Percentiles rank a stretch among this genome's conserved stretches.
Conservation (phyloP, 768 basidiomycete species). For the Leucogyrophana mollusca region DNA sequence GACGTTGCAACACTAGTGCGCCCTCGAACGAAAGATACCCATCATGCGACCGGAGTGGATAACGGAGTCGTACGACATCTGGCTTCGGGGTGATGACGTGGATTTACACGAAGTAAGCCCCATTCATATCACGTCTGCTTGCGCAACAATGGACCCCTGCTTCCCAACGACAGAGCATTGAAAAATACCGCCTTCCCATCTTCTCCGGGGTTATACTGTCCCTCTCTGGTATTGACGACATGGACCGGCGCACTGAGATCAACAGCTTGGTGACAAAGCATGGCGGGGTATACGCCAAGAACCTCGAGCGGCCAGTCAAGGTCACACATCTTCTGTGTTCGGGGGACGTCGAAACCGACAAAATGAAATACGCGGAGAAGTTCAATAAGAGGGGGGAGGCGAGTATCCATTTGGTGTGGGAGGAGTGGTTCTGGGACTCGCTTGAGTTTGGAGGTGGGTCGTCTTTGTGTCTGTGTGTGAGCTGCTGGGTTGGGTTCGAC, state of each 20-base stretch:
- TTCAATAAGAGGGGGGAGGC: conserved; percentile 71
- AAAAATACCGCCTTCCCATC: conserved; percentile 62
- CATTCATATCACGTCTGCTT: background rate
- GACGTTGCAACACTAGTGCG: conserved; percentile 54
- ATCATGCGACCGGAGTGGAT: conserved; percentile 83
- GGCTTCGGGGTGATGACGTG: conserved; percentile 81
- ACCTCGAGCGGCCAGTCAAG: conserved; percentile 71
- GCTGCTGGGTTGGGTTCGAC: background rate
- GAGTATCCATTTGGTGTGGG: conserved; percentile 81
- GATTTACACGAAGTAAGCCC: conserved; percentile 57
- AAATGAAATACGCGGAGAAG: conserved; percentile 77
- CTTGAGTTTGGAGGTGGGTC: conserved; percentile 70
- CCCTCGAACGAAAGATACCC: conserved; percentile 75
- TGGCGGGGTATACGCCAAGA: conserved; percentile 71
- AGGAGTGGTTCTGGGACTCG: conserved; percentile 97
- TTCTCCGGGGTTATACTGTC: conserved; percentile 73
- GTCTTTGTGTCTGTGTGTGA: too few species aligned
- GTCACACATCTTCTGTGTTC: conserved; percentile 87
- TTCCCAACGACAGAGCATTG: conserved; percentile 56
- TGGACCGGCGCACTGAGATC: conserved; percentile 59
- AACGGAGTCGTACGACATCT: conserved; percentile 61
- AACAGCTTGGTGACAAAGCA: conserved; percentile 55
- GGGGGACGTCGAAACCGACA: conserved; percentile 65
- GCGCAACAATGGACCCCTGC: background rate
- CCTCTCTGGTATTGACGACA: conserved; percentile 72